Percentiles rank a stretch among this genome's conserved stretches.
Evolutionary conservation across 805 yeast genomes (phyloP).

Genomic region (Ogataea nakhonphanomensis): DNA sequence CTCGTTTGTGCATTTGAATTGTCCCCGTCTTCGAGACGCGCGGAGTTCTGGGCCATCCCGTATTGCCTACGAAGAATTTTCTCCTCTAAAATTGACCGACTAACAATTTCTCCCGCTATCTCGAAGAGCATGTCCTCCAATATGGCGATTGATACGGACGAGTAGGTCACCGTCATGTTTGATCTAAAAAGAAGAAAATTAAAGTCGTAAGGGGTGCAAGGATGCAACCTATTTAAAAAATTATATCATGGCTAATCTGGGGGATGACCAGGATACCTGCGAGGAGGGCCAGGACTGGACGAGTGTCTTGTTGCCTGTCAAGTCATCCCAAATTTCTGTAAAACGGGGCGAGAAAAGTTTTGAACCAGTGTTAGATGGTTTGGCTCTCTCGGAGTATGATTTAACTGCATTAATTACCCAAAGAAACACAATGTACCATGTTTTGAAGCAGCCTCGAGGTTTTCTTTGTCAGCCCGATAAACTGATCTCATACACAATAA

Average conservation of each 20-base stretch:
- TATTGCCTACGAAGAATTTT: conserved; percentile 30
- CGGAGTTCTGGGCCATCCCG: conserved; percentile 29
- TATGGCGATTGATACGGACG: conserved; percentile 30
- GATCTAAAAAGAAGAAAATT: conserved; percentile 1
- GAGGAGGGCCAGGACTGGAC: conserved; percentile 53
- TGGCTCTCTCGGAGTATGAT: conserved; percentile 28
- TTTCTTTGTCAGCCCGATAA: conserved; percentile 20
- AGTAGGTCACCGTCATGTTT: conserved; percentile 24
- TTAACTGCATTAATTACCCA: conserved; percentile 43
- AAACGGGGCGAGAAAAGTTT: conserved; percentile 83
- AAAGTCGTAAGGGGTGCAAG: neutral
- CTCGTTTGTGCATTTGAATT: conserved; percentile 11
- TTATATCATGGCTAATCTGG: neutral
- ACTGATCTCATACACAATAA: conserved; percentile 28
- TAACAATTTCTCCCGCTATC: conserved; percentile 33
- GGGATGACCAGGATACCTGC: conserved; percentile 26
- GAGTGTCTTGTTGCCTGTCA: conserved; percentile 29
- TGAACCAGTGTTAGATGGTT: conserved; percentile 46
- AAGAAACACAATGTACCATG: conserved; percentile 68
- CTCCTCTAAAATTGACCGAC: conserved; percentile 30
- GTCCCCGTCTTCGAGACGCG: conserved; percentile 22
- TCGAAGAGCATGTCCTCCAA: conserved; percentile 33
- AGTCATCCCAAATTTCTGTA: conserved; percentile 1
- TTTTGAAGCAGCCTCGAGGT: conserved; percentile 52
- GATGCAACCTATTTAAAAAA: neutral